Evolutionary conservation across 2,329 filamentous ascomycete species (phyloP).

Genomic region (Amesomyces nigricolor): DNA sequence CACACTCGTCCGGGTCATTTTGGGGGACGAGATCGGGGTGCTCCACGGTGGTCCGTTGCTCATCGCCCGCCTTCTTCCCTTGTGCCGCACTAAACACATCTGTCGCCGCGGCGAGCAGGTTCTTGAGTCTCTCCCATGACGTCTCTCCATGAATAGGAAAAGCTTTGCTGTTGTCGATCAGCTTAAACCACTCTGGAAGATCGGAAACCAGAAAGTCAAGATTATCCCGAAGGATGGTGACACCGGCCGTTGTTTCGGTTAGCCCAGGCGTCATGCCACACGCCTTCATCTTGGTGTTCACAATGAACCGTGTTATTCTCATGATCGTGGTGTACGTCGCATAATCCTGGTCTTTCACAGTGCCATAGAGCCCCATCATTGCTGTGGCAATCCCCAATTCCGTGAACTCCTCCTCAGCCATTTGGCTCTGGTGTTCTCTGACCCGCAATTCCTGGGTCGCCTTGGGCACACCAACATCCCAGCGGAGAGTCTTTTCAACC

Average conservation of each 20-base stretch:
- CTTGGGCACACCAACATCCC: constrained; percentile 2
- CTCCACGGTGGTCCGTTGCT: background rate
- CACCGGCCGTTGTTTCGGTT: background rate
- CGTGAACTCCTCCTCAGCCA: background rate
- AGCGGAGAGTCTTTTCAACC: background rate
- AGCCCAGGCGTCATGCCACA: background rate
- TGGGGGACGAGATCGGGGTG: too few species aligned
- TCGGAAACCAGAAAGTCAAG: background rate
- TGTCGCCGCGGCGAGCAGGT: constrained; percentile 5
- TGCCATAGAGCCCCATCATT: constrained; percentile 4
- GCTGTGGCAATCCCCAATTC: background rate
- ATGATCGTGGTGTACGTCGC: background rate
- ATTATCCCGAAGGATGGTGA: background rate
- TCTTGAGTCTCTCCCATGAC: constrained; percentile 4
- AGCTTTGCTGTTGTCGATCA: constrained; percentile 11
- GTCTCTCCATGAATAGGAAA: background rate
- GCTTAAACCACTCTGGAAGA: constrained; percentile 15
- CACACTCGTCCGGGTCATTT: too few species aligned
- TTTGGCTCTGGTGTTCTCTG: background rate
- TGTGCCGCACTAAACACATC: background rate
- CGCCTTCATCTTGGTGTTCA: background rate
- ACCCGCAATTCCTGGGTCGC: background rate
- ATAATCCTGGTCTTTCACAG: background rate
- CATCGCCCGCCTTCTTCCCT: background rate
- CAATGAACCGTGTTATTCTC: background rate